Evolutionary conservation across 305 asterid genomes (phyloP), one percentile per base, ranked within the genome.

Genomic region (Fraxinus sp.): DNA sequence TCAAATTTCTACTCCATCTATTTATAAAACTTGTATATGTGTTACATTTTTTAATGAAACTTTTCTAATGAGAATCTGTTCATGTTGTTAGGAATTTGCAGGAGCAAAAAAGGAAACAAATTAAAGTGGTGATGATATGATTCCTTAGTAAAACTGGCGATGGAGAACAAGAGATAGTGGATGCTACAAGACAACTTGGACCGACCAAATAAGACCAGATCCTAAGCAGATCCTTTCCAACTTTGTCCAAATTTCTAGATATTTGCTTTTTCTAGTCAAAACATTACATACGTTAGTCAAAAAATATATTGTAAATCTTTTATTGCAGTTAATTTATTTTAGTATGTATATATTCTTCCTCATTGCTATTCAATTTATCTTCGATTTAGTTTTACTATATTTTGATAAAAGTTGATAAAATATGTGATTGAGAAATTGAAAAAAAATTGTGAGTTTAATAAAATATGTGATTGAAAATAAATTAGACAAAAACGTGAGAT

Each of bases 201-300:
- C 86, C 88, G 83, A 89, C 90, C 88, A 86, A 85, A 80, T 66
- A 82, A 79, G 79, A 80, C 74, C 68, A 84, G 8, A 82, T 80
- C 79, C 62, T 74, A 66, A 68, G 79, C 22, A 85, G 85, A 85
- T 83, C 83, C 85, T 62, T 70, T 71, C 83, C 78, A 81, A 5
- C 84, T 72, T 57, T 78, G 80, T 55, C 81, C 72, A 78, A 80
- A 24, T 82, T 74, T 88, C 78, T 81, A 85, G 86, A 74, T 79
- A 86, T 83, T 82, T 76, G 8, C 57, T 46, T 46, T 46, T 46
- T 46, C 57, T 13, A 13, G 57, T 46, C 16, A 46, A 46, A 46
- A 46, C n/a, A 46, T 20, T 22, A 20, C 33, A 24, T 62, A 10
- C 30, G 2, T 62, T 7, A 26, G 11, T 62, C 5, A 62, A 22